phyloP scores from a whole-genome alignment of 805 yeast species.

The Monosporozyma servazzii region DNA sequence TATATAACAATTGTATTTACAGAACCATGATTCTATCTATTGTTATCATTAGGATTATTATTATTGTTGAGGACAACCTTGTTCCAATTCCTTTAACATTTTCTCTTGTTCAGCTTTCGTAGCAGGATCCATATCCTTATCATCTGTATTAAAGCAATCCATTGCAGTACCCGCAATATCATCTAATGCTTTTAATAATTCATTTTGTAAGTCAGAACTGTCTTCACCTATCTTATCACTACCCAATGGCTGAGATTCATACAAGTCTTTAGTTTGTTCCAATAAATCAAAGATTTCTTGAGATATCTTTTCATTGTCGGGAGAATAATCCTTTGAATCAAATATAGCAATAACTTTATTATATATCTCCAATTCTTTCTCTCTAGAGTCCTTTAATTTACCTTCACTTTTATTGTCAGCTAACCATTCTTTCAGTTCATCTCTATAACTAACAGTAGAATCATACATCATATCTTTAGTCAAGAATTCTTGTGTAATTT shows the following conservation, averaged over 20 bases:
- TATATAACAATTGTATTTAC: too few species aligned
- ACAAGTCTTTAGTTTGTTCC: background rate
- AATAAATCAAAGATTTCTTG: background rate
- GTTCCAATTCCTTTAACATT: background rate
- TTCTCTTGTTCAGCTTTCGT: background rate
- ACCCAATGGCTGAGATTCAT: background rate
- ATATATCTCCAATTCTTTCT: background rate
- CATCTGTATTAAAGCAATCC: background rate
- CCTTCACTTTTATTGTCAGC: background rate
- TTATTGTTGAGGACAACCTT: background rate
- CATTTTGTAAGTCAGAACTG: background rate
- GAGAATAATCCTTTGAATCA: background rate
- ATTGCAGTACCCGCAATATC: background rate
- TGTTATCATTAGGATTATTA: too few species aligned
- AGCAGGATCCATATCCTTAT: background rate
- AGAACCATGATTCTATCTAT: too few species aligned
- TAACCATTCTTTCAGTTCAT: background rate
- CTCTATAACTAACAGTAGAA: background rate
- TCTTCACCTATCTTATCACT: background rate
- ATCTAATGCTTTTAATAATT: background rate
- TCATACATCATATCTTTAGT: slow-evolving; percentile 1
- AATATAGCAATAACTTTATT: background rate
- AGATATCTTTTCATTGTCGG: background rate
- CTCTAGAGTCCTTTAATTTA: background rate
- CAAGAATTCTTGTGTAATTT: background rate